Base-by-base conservation (phyloP, 345 rosid genomes). In the Raphanus raphanistrum region DNA sequence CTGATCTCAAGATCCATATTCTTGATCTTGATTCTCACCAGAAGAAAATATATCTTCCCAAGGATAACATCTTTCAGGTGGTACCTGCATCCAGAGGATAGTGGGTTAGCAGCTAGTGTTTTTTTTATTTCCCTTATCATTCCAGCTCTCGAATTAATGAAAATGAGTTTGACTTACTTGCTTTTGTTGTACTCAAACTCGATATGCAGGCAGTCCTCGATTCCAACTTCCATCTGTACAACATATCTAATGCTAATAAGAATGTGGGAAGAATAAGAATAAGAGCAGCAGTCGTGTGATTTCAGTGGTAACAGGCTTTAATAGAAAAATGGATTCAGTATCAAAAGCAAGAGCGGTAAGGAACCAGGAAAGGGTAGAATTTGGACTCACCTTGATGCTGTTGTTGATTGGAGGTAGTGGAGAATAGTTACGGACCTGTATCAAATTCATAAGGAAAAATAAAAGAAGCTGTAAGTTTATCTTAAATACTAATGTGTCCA, bases 1-100 rank as follows among this genome's bases (percentile, higher is more conserved):
- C 99, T 85, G 77, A 96, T 96, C 90, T 96, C 99, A 67, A 96
- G 97, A 75, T 96, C 99, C 98, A 96, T 96, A 77, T 91, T 93
- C 84, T 96, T 96, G 78, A 96, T 91, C 90, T 91, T 96, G 88
- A 96, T 96, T 85, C 96, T 90, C 63, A 96, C 99, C 25, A 96
- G 96, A 27, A 96, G 97, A 85, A 96, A 93, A 78, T 93, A 96
- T 78, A 96, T 93, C 83, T 96, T 96, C 76, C 99, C 99, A 66
- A 96, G 87, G 66, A 96, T 96, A 79, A 96, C 93, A 65, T 96
- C 99, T 84, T 96, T 96, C 80, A 91, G 83, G 82, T 96, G 98
- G 77, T 93, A 96, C 92, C 99, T 93, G 86, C 67, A 82, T 26
- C 75, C 74, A 68, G 55, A 63, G 70, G 29, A 50, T 11, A 68